Evolutionary conservation across 768 basidiomycete species (phyloP).

Genomic region (Lactifluus rugatus): DNA sequence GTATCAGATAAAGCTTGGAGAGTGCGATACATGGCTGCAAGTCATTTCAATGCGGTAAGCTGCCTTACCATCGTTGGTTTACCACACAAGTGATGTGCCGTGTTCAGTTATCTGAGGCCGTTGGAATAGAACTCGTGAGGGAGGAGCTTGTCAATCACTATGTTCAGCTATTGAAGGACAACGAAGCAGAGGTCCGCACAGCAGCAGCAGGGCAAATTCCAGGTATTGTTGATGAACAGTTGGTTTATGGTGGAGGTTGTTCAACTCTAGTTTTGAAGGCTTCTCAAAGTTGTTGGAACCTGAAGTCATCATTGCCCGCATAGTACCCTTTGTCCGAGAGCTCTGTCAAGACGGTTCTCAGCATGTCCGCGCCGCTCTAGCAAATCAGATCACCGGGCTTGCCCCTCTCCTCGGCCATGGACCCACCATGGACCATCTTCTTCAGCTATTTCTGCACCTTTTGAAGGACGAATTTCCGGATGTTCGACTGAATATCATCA

Average conservation of each 20-base stretch:
- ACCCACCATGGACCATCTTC: constrained; percentile 90
- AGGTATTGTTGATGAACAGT: constrained; percentile 38
- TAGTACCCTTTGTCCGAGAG: constrained; percentile 92
- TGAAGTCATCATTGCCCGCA: constrained; percentile 85
- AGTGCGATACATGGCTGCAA: constrained; percentile 97
- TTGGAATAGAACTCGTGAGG: constrained; percentile 81
- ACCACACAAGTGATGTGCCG: constrained; percentile 1
- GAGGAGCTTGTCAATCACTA: constrained; percentile 92
- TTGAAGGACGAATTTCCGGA: constrained; percentile 99
- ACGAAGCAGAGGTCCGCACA: constrained; percentile 96
- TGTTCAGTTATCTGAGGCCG: constrained; percentile 75
- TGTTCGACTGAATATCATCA: constrained; percentile 94
- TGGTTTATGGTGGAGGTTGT: constrained; percentile 10
- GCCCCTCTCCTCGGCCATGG: constrained; percentile 91
- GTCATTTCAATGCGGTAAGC: constrained; percentile 87
- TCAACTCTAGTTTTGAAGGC: constrained; percentile 37
- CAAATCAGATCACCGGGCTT: constrained; percentile 91
- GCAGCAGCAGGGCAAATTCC: constrained; percentile 95
- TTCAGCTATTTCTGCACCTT: constrained; percentile 91
- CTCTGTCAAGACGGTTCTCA: constrained; percentile 90
- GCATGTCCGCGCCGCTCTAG: constrained; percentile 94
- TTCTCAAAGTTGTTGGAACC: constrained; percentile 91
- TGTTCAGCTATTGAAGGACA: constrained; percentile 91
- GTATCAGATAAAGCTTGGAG: constrained; percentile 97
- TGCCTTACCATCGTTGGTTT: background rate